Base-by-base conservation (phyloP, 176 grass and related monocot species). In the Hordeum marinum region DNA sequence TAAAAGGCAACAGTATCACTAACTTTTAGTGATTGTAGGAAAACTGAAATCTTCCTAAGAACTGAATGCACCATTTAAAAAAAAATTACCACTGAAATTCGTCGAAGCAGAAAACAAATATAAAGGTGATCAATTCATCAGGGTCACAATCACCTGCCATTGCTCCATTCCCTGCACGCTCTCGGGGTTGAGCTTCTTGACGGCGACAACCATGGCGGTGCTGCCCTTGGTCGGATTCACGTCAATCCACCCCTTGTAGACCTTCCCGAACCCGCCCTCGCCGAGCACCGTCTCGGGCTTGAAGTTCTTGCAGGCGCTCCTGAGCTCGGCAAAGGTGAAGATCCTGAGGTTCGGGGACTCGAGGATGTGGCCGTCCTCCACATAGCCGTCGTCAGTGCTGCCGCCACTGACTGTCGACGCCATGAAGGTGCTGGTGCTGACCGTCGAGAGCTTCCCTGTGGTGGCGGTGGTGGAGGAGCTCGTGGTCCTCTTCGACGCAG, bases 181-280 rank as follows among this genome's bases (percentile, higher is more conserved):
- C 71, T 98, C 95, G 3, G 89, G 90, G 65, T 98, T 98, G 60
- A 98, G 92, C 68, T 95, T 98, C 87, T 98, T 98, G 72, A 98
- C 82, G 0, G 95, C 95, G 58, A 98, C 89, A 14, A 95, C 68
- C 42, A 84, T 76, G 46, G 92, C 85, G 7, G 61, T 12, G 24
- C 72, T 82, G 7, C 75, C 75, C 45, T 73, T 94, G 11, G 90
- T 42, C 2, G 92, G 92, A 77, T 97, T 97, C 32, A 92, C 34
- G 32, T 98, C 95, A 11, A 95, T 73, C 92, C 90, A 93, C 58
- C 95, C 95, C 87, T 98, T 98, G 87, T 95, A 93, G 15, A 98
- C 95, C 72, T 76, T 98, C 37, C 95, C 95, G 63, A 98, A 98
- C 3, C 95, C 95, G 1, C 93, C 95, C 85, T 98, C 89, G 9